Evolutionary conservation across 176 grass and related monocot species (phyloP).

Genomic region (Triticum turgidum): DNA sequence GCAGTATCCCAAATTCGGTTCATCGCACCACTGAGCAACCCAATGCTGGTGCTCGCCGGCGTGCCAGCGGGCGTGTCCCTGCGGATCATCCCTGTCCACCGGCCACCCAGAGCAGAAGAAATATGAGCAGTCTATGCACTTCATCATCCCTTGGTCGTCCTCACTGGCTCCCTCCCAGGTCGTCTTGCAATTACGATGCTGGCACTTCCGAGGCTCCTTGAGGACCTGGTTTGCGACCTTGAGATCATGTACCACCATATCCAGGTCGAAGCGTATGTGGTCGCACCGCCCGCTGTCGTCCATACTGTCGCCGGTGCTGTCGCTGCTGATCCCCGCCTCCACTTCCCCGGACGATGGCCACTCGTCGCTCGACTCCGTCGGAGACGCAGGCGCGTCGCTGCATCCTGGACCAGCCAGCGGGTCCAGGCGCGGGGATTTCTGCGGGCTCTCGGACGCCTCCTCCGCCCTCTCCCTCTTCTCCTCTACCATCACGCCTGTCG

Average conservation of each 20-base stretch:
- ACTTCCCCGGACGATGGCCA: not conserved
- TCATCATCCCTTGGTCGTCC: slow-evolving; percentile 16
- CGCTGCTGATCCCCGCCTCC: not conserved
- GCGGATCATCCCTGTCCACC: slow-evolving; percentile 21
- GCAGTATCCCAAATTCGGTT: slow-evolving; percentile 46
- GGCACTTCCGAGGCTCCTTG: slow-evolving; percentile 15
- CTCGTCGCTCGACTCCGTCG: not conserved
- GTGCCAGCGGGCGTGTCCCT: slow-evolving; percentile 59
- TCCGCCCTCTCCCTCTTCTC: not conserved
- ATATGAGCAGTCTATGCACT: slow-evolving; percentile 55
- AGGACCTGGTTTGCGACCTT: not conserved
- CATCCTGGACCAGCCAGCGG: not conserved
- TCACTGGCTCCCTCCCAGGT: slow-evolving; percentile 1
- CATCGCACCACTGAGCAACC: slow-evolving; percentile 37
- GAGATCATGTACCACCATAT: slow-evolving; percentile 22
- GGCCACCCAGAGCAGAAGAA: slow-evolving; percentile 33
- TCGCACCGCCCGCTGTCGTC: slow-evolving; percentile 17
- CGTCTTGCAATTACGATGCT: not conserved
- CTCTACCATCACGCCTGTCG: slow-evolving; percentile 37
- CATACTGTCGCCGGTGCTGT: not conserved
- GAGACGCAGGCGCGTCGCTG: too few species aligned
- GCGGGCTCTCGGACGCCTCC: not conserved
- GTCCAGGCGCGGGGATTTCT: not conserved
- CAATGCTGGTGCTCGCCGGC: slow-evolving; percentile 42
- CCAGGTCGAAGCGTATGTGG: slow-evolving; percentile 33